A percentile compares a stretch with the other conserved stretches of the same genome.
These are phyloP conservation scores for Albifimbria verrucaria DNA, from an alignment of 2,329 filamentous ascomycete genomes.

Conservation along the genomic window DNA sequence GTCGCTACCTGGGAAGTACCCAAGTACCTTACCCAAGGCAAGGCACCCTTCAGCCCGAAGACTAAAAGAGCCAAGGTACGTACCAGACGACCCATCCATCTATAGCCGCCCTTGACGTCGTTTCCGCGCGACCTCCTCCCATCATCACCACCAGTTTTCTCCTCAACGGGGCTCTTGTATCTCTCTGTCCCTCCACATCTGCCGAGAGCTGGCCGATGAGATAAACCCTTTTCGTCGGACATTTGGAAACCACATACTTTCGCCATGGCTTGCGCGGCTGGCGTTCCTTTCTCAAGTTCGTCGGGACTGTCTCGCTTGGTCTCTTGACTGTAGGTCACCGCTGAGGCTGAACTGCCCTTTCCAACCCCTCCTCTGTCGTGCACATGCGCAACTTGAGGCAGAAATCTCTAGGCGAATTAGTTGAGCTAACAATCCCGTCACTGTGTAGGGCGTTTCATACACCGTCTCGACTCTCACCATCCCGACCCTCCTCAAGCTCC, in stretches of 20 bases:
- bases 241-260: slow-evolving; percentile 2
- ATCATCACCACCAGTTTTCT: slow-evolving; percentile 11
- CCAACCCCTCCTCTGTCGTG: not conserved
- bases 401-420: too few species aligned
- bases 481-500: slow-evolving; percentile 76
- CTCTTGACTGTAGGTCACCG: slow-evolving; percentile 71
- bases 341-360: not conserved
- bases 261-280: slow-evolving; percentile 59
- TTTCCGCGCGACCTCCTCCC: slow-evolving; percentile 12
- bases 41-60: not conserved
- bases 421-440: too few species aligned
- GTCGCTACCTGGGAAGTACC: too few species aligned
- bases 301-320: slow-evolving; percentile 85
- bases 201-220: not conserved
- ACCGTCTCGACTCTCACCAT: slow-evolving; percentile 74
- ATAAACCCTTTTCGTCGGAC: too few species aligned
- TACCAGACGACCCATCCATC: not conserved
- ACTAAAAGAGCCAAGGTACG: slow-evolving; percentile 8
- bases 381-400: not conserved
- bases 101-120: slow-evolving; percentile 7
- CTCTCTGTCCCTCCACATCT: not conserved
- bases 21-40: not conserved
- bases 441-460: slow-evolving; percentile 77
- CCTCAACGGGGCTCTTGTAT: not conserved
- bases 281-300: slow-evolving; percentile 84